phyloP scores from a whole-genome alignment of 2,329 filamentous ascomycete species.

The Penicillium sp. region DNA sequence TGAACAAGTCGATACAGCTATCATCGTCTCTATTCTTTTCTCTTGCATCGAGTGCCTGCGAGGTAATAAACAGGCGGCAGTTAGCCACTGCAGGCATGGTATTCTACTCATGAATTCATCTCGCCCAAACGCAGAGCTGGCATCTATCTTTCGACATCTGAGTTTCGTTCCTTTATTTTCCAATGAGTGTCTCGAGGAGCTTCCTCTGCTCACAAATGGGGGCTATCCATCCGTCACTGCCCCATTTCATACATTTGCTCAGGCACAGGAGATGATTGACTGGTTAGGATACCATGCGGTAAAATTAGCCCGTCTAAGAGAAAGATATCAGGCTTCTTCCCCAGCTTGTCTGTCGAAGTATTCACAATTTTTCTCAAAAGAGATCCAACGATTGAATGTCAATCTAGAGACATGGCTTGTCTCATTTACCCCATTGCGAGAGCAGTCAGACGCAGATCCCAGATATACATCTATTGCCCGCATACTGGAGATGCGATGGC shows the following conservation, averaged over 20 bases:
- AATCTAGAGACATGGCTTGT: background rate
- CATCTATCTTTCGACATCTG: slow-evolving; percentile 6
- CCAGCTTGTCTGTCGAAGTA: background rate
- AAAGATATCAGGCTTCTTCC: background rate
- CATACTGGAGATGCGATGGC: slow-evolving; percentile 8
- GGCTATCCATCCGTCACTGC: background rate
- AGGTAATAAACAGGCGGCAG: slow-evolving; percentile 1
- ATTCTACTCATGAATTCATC: slow-evolving; percentile 4
- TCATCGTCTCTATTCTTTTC: slow-evolving; percentile 8
- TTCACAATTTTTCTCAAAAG: background rate
- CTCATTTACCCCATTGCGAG: background rate
- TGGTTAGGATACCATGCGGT: slow-evolving; percentile 3
- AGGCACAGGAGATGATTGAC: slow-evolving; percentile 6
- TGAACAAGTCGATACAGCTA: background rate
- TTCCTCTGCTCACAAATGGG: background rate
- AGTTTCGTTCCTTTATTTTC: slow-evolving; percentile 4
- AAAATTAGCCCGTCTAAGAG: slow-evolving; percentile 3
- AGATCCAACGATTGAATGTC: background rate
- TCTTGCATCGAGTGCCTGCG: slow-evolving; percentile 6
- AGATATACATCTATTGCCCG: background rate
- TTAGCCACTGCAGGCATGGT: slow-evolving; percentile 6
- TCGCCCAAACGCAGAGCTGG: background rate
- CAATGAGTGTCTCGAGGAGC: background rate
- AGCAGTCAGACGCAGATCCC: background rate
- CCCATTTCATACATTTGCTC: slow-evolving; percentile 5